Base-by-base conservation (phyloP, 139 green algal genomes). In the Coccomyxa sp. region DNA sequence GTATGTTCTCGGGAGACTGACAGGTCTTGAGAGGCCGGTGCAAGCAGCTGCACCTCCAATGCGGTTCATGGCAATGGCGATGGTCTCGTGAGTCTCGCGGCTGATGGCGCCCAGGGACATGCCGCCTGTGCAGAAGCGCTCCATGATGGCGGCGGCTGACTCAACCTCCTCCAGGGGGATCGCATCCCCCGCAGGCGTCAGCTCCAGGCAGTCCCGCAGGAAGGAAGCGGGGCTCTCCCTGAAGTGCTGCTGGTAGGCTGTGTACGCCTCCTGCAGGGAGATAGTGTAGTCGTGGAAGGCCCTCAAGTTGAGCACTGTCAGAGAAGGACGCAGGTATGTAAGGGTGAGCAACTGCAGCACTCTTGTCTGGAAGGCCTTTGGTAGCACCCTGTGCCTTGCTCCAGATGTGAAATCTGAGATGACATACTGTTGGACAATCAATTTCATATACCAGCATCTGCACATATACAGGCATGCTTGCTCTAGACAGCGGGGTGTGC, bases 1-100 rank as follows among this genome's bases (percentile, higher is more conserved):
- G 50, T 31, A 7, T 64, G 5, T 33, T 39, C 69, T 39, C 1
- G 8, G n/a, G 34, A 37, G 6, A 72, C 14, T 35, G 68, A n/a
- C 31, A 72, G 2, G 29, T 3, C 68, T 37, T 1, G 34, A 40
- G 31, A 33, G 29, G 68, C 2, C 1, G 5, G 7, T 31, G 50
- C 31, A n/a, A 27, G 55, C 9, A 44, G 7, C 8, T 34, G 18
- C 29, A 81, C 95, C 96, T 55, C 97, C 97, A 75, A 99, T 97
- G 82, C 96, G 91, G 93, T 99, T 99, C 86, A 99, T 95, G 37
- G 96, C 96, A 29, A 99, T 95, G 58, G 96, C 97, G 77, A 99
- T 99, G 37, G 92, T 96, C 90, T 99, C 96, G 86, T 99, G 96
- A 0, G 93, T 98, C 88, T 99, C 96, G 29, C 94, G 87, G 10